Evolutionary conservation across 139 green algal genomes (phyloP), one percentile per base, ranked within the genome.

Genomic region (Coelastrella sp.): DNA sequence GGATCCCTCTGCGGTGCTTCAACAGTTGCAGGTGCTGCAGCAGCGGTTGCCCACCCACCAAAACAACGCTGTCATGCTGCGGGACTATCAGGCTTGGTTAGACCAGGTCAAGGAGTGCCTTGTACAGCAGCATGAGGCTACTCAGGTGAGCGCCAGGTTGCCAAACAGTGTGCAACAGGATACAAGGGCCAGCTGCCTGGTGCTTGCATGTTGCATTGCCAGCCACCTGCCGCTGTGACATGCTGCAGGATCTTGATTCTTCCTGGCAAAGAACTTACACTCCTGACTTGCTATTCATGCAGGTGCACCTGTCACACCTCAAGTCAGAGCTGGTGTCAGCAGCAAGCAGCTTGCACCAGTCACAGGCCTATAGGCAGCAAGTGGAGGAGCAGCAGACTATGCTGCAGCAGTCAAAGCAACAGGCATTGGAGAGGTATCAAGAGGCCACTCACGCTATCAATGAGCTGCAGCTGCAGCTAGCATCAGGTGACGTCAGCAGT

Each of bases 111-210:
- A 89, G 70, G 70, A 72, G n/a, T 89, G 72, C 49, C 70, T 89
- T 17, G 49, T 89, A 60, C 56, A 89, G 84, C 84, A 89, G 84
- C 84, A 89, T 70, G n/a, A 81, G 57, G 22, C 79, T 20, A 82
- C 49, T 25, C 70, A 89, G 84, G 84, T 89, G 49, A 63, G 35
- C 35, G 35, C 35, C 35, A 49, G 35, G 35, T 49, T 49, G 35
- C 35, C 35, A 49, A 49, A 49, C 35, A 49, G 35, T 49, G 1
- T 49, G 35, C 35, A 49, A 49, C 35, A 49, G 35, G 35, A 49
- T 49, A 49, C 35, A 3, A 49, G 35, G 35, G 35, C 35, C 35
- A 49, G 35, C 35, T 49, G 35, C 35, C 35, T 49, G 35, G 35
- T 49, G 35, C 35, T 49, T 49, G 35, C 35, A 49, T 49, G 35